Conservation (phyloP, 305 asterid species). For the Fraxinus xanthoxyloides region DNA sequence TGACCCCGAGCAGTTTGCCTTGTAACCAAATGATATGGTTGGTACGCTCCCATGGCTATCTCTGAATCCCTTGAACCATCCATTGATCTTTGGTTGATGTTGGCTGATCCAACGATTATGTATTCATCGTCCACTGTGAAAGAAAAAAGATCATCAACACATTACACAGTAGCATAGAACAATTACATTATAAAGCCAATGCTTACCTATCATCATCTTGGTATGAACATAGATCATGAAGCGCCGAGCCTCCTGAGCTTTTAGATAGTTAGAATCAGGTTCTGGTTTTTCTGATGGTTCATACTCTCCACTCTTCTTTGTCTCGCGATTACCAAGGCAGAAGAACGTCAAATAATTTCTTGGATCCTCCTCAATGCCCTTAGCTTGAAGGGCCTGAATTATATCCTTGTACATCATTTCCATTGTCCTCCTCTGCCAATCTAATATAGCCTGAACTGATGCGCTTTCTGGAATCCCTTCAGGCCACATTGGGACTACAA, state of each 20-base stretch:
- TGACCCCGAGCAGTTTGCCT: constrained; percentile 68
- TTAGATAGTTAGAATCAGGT: constrained; percentile 55
- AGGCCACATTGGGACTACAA: constrained; percentile 95
- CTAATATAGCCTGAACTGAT: constrained; percentile 80
- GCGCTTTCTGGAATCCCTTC: constrained; percentile 83
- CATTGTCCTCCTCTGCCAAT: constrained; percentile 90
- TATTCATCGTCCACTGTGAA: constrained; percentile 75
- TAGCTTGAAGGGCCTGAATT: constrained; percentile 56
- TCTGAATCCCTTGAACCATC: constrained; percentile 86
- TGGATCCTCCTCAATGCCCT: constrained; percentile 69
- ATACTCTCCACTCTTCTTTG: constrained; percentile 66
- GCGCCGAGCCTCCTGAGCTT: constrained; percentile 76
- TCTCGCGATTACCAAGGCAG: constrained; percentile 79
- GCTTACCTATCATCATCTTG: constrained; percentile 86
- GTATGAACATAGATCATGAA: constrained; percentile 95
- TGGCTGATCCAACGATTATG: constrained; percentile 82
- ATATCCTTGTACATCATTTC: constrained; percentile 82
- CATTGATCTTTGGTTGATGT: constrained; percentile 91
- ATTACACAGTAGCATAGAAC: background rate
- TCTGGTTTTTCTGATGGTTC: constrained; percentile 70
- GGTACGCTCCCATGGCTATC: constrained; percentile 87
- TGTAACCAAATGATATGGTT: constrained; percentile 57
- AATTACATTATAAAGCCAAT: background rate
- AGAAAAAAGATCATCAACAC: background rate
- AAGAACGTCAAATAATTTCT: constrained; percentile 76